A percentile compares a stretch with the other conserved stretches of the same genome.
Evolutionary conservation across 352 stramenopile genomes (phyloP).

Genomic region (Pythium volutum): DNA sequence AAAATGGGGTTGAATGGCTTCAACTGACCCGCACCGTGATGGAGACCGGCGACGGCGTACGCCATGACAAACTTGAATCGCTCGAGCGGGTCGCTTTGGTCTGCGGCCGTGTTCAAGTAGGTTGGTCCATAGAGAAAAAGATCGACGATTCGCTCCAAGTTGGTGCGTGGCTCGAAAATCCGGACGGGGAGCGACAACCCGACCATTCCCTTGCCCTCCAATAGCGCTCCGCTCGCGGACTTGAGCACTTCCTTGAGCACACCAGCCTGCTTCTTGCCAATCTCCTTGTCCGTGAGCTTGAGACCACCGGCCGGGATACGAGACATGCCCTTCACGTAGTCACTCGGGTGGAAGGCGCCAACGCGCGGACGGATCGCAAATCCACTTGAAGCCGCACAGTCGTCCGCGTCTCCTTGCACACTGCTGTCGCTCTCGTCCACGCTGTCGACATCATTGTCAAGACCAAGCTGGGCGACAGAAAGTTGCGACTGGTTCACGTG

Average conservation of each 20-base stretch:
- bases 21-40: constrained; percentile 76
- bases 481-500: constrained; percentile 62
- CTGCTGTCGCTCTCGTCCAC: constrained; percentile 33
- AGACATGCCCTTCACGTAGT: constrained; percentile 81
- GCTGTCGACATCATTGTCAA: constrained; percentile 30
- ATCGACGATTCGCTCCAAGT: constrained; percentile 75
- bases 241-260: constrained; percentile 88
- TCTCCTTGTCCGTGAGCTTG: constrained; percentile 82
- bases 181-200: constrained; percentile 82
- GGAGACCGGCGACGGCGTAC: constrained; percentile 71
- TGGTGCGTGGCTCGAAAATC: constrained; percentile 84
- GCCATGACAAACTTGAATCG: constrained; percentile 80
- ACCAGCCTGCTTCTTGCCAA: constrained; percentile 81
- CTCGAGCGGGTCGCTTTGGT: constrained; percentile 62
- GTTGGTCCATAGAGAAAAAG: constrained; percentile 80
- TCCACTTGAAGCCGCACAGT: constrained; percentile 16
- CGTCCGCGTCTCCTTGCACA: constrained; percentile 26
- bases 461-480: constrained; percentile 37
- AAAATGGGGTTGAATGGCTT: constrained; percentile 88
- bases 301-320: constrained; percentile 64
- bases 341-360: constrained; percentile 61
- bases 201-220: constrained; percentile 44
- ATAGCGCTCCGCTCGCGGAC: constrained; percentile 33
- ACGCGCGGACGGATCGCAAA: background rate
- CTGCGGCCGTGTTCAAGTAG: constrained; percentile 60